A percentile compares a stretch with the other conserved stretches of the same genome.
phyloP scores from a whole-genome alignment of 306 rosid species.

The Vigna unguiculata region DNA sequence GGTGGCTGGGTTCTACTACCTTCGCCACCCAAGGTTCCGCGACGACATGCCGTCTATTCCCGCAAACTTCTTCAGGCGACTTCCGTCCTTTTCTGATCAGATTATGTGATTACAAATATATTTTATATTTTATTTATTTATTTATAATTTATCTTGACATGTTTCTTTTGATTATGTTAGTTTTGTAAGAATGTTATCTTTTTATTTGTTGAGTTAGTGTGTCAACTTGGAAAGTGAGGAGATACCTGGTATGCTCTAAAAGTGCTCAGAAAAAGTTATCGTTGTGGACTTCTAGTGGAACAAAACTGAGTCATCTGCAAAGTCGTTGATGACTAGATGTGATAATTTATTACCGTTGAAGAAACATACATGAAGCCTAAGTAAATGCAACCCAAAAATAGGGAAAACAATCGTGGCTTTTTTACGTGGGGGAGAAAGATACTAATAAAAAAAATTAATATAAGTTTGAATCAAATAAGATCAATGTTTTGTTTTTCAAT shows the following conservation, averaged over 20 bases:
- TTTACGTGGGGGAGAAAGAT: too few species aligned
- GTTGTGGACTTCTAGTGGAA: slow-evolving; percentile 2
- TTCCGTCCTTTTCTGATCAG: slow-evolving; percentile 82
- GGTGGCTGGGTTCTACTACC: slow-evolving; percentile 65
- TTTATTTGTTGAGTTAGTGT: slow-evolving; percentile 8
- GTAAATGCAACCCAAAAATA: background rate
- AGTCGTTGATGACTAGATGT: background rate
- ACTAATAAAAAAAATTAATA: too few species aligned
- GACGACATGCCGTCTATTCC: slow-evolving; percentile 85
- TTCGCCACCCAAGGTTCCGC: slow-evolving; percentile 85
- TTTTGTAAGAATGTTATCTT: background rate
- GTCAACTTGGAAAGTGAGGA: background rate
- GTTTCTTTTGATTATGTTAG: background rate
- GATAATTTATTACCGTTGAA: slow-evolving; percentile 19
- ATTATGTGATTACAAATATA: slow-evolving; percentile 53
- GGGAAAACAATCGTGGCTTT: background rate
- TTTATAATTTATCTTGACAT: background rate
- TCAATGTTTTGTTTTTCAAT: too few species aligned
- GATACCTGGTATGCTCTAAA: background rate
- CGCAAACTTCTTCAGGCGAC: slow-evolving; percentile 71
- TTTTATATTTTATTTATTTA: background rate
- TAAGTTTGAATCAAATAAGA: too few species aligned
- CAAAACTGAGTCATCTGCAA: background rate
- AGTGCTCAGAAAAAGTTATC: slow-evolving; percentile 33
- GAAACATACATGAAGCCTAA: background rate